These are phyloP conservation scores for Trifolium pratense DNA, from an alignment of 306 rosid species.

Conservation along the genomic window DNA sequence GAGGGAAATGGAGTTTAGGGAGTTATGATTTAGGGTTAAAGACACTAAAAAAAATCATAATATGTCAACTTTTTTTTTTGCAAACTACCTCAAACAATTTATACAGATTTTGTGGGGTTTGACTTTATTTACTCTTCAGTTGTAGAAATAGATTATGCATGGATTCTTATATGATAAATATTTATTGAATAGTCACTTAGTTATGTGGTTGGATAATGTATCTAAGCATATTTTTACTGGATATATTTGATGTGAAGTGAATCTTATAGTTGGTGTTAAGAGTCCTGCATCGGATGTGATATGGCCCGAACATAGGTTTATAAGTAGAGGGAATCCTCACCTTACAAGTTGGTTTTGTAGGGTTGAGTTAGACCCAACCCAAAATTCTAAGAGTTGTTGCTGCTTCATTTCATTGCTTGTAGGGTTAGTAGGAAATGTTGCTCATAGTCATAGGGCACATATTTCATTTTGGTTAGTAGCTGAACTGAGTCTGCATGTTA, in stretches of 20 bases:
- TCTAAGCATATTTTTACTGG: not conserved
- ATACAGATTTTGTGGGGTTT: not conserved
- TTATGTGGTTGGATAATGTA: not conserved
- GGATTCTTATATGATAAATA: not conserved
- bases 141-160: not conserved
- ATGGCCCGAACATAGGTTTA: no score
- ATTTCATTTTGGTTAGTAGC: conserved; percentile 5
- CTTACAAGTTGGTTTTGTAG: no score
- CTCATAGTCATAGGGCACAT: not conserved
- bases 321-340: no score
- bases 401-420: not conserved
- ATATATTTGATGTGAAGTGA: not conserved
- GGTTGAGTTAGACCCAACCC: no score
- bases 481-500: not conserved
- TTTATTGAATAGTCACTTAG: not conserved
- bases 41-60: not conserved
- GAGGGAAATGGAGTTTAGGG: not conserved
- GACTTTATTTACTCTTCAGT: not conserved
- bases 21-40: not conserved
- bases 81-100: not conserved
- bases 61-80: not conserved
- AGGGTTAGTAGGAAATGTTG: not conserved
- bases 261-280: not conserved
- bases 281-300: no score
- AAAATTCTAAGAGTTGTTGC: no score